A percentile compares a stretch with the other conserved stretches of the same genome.
These are phyloP conservation scores for Xylaria longipes DNA, from an alignment of 495 filamentous ascomycete species.

Conservation along the genomic window DNA sequence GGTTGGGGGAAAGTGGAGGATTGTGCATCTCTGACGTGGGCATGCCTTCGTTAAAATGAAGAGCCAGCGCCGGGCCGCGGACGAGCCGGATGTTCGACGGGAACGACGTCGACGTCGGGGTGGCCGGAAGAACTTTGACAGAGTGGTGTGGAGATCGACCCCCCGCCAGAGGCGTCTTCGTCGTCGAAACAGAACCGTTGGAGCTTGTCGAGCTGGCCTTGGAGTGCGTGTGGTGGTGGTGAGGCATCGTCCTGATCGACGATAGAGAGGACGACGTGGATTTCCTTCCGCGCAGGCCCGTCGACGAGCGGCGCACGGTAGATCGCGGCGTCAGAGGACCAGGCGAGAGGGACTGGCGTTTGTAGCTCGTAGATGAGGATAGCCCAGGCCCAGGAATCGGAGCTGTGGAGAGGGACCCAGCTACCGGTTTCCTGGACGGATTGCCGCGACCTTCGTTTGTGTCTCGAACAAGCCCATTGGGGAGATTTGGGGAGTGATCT, in stretches of 20 bases:
- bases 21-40: slow-evolving; percentile 44
- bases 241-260: slow-evolving; percentile 89
- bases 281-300: slow-evolving; percentile 82
- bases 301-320: slow-evolving; percentile 76
- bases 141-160: slow-evolving; percentile 83
- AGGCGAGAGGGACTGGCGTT: slow-evolving; percentile 88
- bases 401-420: slow-evolving; percentile 42
- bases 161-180: slow-evolving; percentile 65
- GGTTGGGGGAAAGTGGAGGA: slow-evolving; percentile 50
- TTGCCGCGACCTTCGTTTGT: slow-evolving; percentile 18
- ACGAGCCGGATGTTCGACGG: slow-evolving; percentile 89
- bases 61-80: slow-evolving; percentile 58
- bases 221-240: slow-evolving; percentile 90
- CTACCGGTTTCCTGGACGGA: slow-evolving; percentile 32
- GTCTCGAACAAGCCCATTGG: slow-evolving; percentile 33
- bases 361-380: slow-evolving; percentile 60
- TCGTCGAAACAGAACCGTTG: slow-evolving; percentile 71
- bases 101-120: slow-evolving; percentile 78
- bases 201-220: slow-evolving; percentile 95
- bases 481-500: slow-evolving; percentile 32
- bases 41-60: slow-evolving; percentile 60
- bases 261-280: slow-evolving; percentile 96
- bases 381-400: slow-evolving; percentile 58
- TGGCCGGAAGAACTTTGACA: slow-evolving; percentile 92
- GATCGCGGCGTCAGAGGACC: slow-evolving; percentile 87